Base-by-base conservation (phyloP, 2,329 filamentous ascomycete genomes). In the Aschersonia sp. region DNA sequence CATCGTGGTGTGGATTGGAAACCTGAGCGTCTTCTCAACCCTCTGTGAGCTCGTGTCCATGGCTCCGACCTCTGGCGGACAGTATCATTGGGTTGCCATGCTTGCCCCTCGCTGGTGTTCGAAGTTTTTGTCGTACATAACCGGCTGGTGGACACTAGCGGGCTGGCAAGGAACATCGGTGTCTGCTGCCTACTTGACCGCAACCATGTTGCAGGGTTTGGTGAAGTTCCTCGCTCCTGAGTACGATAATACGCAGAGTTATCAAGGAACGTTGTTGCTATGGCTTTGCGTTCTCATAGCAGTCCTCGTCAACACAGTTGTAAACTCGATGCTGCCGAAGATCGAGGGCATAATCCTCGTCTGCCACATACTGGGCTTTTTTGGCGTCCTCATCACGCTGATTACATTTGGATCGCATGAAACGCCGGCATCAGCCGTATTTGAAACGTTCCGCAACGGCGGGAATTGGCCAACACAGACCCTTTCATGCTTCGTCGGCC, bases 1-100 rank as follows among this genome's bases (percentile, higher is more conserved):
- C 47, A 50, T 76, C 2, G 57, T 72, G 31, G 67, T 66, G 7
- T 72, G 71, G 66, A 55, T 68, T 30, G 72, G 72, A 3, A 68
- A 65, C 52, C 55, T 70, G 31, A 65, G 65, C 32, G 64, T 72
- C 29, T 71, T 69, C 30, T 59, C 63, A 3, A 64, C 57, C 30
- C 55, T 61, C 50, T 58, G 56, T 10, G 69, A 71, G 56, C 61
- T 70, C 52, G 65, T 66, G 2, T 71, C 66, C 0, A 71, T 72
- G 62, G 66, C 73, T 51, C 53, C 75, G 55, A 56, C 77, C 54
- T 49, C 73, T 0, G 77, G 75, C 42, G 46, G 77, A 5, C 75
- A 81, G 59, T 80, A 80, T 51, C 74, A 78, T 55, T 79, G 75
- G 74, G 73, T 78, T 0, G 73, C 70, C 1, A 70, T 74, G 53